A percentile compares a stretch with the other conserved stretches of the same genome.
phyloP scores from a whole-genome alignment of 139 green algal species.

The Volvox reticuliferus region DNA sequence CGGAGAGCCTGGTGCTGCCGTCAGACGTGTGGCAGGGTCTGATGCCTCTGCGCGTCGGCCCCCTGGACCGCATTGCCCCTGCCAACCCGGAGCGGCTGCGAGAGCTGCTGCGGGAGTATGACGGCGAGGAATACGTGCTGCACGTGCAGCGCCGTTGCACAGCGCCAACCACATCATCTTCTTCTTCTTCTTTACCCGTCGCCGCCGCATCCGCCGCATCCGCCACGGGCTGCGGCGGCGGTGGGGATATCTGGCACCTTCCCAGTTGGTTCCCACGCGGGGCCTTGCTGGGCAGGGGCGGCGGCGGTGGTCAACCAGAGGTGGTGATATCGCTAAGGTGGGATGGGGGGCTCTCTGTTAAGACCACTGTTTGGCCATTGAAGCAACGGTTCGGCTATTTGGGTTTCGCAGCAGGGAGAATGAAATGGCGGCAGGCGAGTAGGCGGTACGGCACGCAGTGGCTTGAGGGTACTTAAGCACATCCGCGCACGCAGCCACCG shows the following conservation, averaged over 20 bases:
- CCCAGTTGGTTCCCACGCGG: conserved; percentile 25
- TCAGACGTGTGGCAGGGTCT: conserved; percentile 35
- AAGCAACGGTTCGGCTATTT: too few species aligned
- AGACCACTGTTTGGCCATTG: too few species aligned
- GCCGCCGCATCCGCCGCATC: background rate
- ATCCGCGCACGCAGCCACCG: too few species aligned
- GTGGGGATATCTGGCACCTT: background rate
- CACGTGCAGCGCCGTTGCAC: background rate
- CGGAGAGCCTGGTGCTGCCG: conserved; percentile 30
- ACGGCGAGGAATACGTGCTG: conserved; percentile 30
- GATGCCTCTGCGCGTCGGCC: conserved; percentile 29
- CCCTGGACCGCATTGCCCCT: conserved; percentile 1
- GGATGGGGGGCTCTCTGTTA: background rate
- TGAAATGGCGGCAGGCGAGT: too few species aligned
- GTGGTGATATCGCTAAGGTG: conserved; percentile 27
- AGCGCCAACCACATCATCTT: background rate
- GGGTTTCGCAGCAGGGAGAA: too few species aligned
- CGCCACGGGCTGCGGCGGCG: background rate
- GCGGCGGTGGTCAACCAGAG: background rate
- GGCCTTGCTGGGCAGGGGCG: conserved; percentile 16
- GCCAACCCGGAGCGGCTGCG: background rate
- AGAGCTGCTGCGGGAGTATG: background rate
- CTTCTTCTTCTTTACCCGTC: too few species aligned
- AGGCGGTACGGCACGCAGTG: too few species aligned
- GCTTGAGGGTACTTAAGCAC: too few species aligned